Base-by-base conservation (phyloP, 805 yeast genomes). In the Zygosaccharomyces bisporus region DNA sequence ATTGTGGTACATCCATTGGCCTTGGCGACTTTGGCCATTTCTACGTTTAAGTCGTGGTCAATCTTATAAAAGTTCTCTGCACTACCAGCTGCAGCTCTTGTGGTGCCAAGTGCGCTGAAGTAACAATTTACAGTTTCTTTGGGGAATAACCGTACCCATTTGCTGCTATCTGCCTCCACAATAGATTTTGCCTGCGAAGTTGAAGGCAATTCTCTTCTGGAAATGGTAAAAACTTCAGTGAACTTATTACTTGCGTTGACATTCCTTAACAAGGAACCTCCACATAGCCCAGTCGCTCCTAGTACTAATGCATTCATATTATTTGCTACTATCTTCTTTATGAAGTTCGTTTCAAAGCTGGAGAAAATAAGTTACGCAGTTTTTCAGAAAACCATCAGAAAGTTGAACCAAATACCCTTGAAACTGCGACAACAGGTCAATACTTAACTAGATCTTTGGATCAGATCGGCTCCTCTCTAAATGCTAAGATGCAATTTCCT, bases 271-370 rank as follows among this genome's bases (percentile, higher is more conserved):
- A 86, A 73, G 18, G 68, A 72, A 18, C 70, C 54, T 6, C 95
- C 96, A 44, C 83, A 81, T 16, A 86, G 66, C 2, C 96, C 96
- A 1, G 95, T 87, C 21, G 89, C 75, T 2, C 96, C 96, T 34
- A 86, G 62, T 12, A 74, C 56, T 34, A 75, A 65, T 10, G 66
- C 64, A 29, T 54, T 59, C 58, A 54, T 57, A 33, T 27, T 25
- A 12, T 19, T 23, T 7, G n/a, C n/a, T n/a, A n/a, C n/a, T 20
- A n/a, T 37, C 16, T 17, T 8, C 10, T 23, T 9, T 16, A 24
- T 18, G 6, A 23, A 4, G 23, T 24, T 13, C n/a, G 18, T 14
- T 6, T 9, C 6, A 23, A 17, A 8, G 13, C 8, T 18, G 9
- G 18, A 14, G 21, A 7, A 10, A n/a, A 7, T 13, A n/a, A 27